Base-by-base conservation (phyloP, 495 filamentous ascomycete species). In the Aspergillus taichungensis region DNA sequence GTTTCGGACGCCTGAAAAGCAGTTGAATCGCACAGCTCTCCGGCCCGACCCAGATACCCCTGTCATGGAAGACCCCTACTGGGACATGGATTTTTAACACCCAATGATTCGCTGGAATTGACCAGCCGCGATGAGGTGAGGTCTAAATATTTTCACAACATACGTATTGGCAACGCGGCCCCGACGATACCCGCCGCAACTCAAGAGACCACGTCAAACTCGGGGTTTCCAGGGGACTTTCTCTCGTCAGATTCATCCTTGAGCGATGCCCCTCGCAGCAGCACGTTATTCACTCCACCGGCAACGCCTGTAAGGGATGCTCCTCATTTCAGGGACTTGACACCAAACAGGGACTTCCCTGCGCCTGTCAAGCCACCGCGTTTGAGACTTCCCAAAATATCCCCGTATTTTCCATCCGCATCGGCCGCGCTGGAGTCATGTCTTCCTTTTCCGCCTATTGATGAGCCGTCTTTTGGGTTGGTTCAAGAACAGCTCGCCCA, bases 401-500 rank as follows among this genome's bases (percentile, higher is more conserved):
- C 74, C 0, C 73, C 63, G 13, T 77, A 73, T 51, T 77, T 77
- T 46, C 60, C 64, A 8, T 53, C 44, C 12, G 30, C 53, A 6
- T 61, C 69, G 7, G 63, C 60, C 6, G 73, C 75, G 12, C 72
- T 70, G 13, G 57, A 81, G 34, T 82, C 85, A 0, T 78, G 75
- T 52, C 76, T 85, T 8, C 83, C 82, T 6, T 85, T 90, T 46
- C 87, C 88, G 6, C 73, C 78, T 0, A 78, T 90, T 33, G 66
- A 76, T 18, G 64, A 74, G 1, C 57, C 71, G 0, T 50, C 55
- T 24, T 94, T 94, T 58, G 89, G 89, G 0, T 71, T 95, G 11
- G 77, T 94, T 31, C 89, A 95, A 65, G 89, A 95, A 65, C 74
- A 82, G 48, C 75, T 92, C 34, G 77, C 83, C 3, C 57, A 70